phyloP scores from a whole-genome alignment of 768 basidiomycete species.

The Macrolepiota dolichaula region DNA sequence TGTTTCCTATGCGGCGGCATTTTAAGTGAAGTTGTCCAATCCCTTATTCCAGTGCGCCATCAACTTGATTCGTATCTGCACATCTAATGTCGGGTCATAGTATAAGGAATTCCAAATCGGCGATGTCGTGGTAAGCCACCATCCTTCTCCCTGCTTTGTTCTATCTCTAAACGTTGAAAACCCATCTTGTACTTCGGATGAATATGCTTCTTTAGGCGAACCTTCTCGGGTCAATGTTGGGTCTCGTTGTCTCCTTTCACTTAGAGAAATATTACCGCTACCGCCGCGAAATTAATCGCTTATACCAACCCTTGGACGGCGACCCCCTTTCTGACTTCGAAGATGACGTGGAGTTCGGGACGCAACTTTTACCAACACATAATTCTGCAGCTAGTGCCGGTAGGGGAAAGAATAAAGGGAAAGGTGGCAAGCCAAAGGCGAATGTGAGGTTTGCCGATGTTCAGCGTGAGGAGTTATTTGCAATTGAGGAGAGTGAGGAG shows the following conservation, averaged over 20 bases:
- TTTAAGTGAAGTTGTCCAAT: conserved; percentile 79
- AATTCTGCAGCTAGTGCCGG: neutral
- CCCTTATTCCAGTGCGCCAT: conserved; percentile 60
- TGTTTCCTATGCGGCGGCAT: conserved; percentile 83
- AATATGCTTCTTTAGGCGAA: conserved; percentile 57
- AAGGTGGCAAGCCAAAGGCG: conserved; percentile 6
- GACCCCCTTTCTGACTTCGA: conserved; percentile 51
- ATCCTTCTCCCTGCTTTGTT: conserved; percentile 8
- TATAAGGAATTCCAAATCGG: conserved; percentile 71
- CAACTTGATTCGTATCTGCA: neutral
- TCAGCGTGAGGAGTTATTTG: conserved; percentile 79
- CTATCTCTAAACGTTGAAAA: neutral
- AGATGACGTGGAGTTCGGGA: conserved; percentile 32
- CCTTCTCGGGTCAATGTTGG: conserved; percentile 66
- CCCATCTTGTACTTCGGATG: too few species aligned
- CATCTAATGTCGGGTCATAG: conserved; percentile 28
- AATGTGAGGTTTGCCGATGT: conserved; percentile 28
- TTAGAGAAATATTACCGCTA: conserved; percentile 75
- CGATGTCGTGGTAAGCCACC: conserved; percentile 56
- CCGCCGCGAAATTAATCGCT: conserved; percentile 75
- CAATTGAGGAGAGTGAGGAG: conserved; percentile 58
- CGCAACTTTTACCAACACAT: conserved; percentile 10
- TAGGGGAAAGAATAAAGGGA: neutral
- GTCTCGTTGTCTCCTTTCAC: conserved; percentile 63
- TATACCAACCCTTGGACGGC: conserved; percentile 70